Base-by-base conservation (phyloP, 192 early-diverging fungal species). In the Backusella tarrabulga region DNA sequence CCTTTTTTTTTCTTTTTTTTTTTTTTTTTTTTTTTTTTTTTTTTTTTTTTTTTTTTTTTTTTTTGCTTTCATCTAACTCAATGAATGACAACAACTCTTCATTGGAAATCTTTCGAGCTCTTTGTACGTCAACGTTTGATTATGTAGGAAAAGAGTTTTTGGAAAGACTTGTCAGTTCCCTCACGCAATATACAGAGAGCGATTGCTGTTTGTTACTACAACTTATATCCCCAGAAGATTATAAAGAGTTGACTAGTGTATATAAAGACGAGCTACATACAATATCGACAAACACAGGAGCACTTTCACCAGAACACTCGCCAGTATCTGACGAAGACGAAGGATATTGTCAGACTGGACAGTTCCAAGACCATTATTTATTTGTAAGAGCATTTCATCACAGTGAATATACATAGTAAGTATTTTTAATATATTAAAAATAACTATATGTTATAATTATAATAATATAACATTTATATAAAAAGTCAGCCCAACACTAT, bases 141-240 rank as follows among this genome's bases (percentile, higher is more conserved):
- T 40, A 50, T 72, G 44, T 72, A 46, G 71, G 71, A 34, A 36
- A 50, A n/a, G 26, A 72, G 29, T 72, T 72, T 72, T 29, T 72
- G 17, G 71, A 50, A 12, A 46, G 23, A 50, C 71, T 72, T 50
- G 42, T 19, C 40, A 36, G 7, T 17, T 29, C 41, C 15, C 21
- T 72, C 29, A 44, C 71, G 29, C 26, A 46, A 42, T 44, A 72
- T 7, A 34, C 44, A 41, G 17, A 72, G 42, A 29, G 14, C 15
- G 23, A 72, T 19, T 32, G 23, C 12, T 44, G 23, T 17, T 15
- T 72, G 26, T 32, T 72, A 34, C 42, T 72, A 50, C 71, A 72
- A 19, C 41, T 72, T 7, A 17, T 72, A 50, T 72, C 71, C 4
- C 23, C 29, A 32, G 71, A 72, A 72, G 71, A 72, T 15, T 72